A percentile compares a stretch with the other conserved stretches of the same genome.
Evolutionary conservation across 164 flowering plant species (phyloP).

Genomic region (Brasenia schreberi): DNA sequence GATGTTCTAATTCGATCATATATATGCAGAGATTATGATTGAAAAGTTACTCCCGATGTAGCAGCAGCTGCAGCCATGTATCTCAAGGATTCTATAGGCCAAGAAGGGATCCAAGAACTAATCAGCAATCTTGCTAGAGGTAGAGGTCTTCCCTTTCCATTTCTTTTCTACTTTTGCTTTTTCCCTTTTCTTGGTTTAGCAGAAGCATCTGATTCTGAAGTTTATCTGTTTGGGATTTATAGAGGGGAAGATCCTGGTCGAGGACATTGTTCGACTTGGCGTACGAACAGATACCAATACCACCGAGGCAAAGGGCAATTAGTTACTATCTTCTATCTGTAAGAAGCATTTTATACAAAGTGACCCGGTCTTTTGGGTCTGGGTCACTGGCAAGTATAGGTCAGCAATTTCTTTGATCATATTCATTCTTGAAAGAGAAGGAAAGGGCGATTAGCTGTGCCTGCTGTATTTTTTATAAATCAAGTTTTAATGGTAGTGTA

Average conservation of each 20-base stretch:
- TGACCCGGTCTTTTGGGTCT: neutral
- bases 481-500: too few species aligned
- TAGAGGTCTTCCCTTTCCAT: constrained; percentile 30
- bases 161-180: neutral
- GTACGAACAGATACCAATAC: constrained; percentile 25
- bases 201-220: neutral
- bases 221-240: constrained; percentile 5
- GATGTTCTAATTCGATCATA: neutral
- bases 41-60: constrained; percentile 86
- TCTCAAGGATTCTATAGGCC: constrained; percentile 53
- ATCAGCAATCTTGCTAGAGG: constrained; percentile 71
- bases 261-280: constrained; percentile 19
- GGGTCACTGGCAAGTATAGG: neutral
- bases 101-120: constrained; percentile 70
- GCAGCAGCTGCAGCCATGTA: constrained; percentile 72
- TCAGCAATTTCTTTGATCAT: too few species aligned
- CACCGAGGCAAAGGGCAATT: constrained; percentile 9
- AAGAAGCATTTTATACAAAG: neutral
- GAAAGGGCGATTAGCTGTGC: too few species aligned
- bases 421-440: too few species aligned
- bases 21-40: constrained; percentile 61
- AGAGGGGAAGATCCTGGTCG: constrained; percentile 34
- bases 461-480: too few species aligned
- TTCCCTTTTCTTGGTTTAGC: neutral
- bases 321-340: neutral